A percentile compares a stretch with the other conserved stretches of the same genome.
phyloP scores from a whole-genome alignment of 2,329 filamentous ascomycete genomes.

The Chaetomiaceae sp. region DNA sequence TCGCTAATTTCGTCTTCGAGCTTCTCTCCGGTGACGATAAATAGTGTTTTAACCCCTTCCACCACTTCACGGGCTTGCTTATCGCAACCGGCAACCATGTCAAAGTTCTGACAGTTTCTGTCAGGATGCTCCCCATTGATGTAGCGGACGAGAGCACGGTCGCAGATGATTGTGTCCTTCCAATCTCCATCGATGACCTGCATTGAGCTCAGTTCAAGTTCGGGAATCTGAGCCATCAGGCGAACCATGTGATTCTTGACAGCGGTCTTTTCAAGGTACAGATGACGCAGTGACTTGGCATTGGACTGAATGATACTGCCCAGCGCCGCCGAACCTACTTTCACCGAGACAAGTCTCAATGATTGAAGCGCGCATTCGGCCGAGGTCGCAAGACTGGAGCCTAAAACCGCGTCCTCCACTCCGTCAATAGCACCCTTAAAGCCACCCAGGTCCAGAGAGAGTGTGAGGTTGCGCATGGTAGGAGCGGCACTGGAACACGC shows the following conservation, averaged over 20 bases:
- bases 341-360: not conserved
- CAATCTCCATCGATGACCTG: not conserved
- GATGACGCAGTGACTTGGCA: not conserved
- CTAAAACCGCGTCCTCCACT: not conserved
- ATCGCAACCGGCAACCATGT: too few relatives aligned
- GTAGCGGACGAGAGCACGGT: not conserved
- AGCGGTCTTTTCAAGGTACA: not conserved
- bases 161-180: not conserved
- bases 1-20: not conserved
- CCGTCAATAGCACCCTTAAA: not conserved
- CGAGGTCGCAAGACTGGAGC: not conserved
- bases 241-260: not conserved
- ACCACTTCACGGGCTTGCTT: too few relatives aligned
- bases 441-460: not conserved
- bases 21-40: too few relatives aligned
- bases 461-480: not conserved
- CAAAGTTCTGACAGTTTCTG: too few relatives aligned
- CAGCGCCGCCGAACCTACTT: not conserved
- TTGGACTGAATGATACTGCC: not conserved
- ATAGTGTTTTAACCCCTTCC: too few relatives aligned
- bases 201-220: not conserved
- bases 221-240: not conserved
- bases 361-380: not conserved
- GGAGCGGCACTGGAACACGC: not conserved
- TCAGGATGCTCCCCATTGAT: not conserved